Base-by-base conservation (phyloP, 352 stramenopile species). In the Globisporangium nagaii region DNA sequence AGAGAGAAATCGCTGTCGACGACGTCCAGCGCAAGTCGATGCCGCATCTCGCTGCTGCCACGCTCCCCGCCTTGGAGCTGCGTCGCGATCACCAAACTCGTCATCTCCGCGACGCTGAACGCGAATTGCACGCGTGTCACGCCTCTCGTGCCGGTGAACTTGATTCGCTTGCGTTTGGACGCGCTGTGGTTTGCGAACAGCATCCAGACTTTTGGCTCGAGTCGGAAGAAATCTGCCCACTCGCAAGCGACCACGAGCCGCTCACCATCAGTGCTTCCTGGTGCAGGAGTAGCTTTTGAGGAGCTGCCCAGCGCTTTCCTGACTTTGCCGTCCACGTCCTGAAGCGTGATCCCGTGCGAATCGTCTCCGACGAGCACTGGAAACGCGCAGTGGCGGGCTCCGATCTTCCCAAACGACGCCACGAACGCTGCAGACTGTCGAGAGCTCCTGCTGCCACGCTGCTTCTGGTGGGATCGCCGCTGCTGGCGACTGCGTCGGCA, bases 381-480 rank as follows among this genome's bases (percentile, higher is more conserved):
- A 40, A 79, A 80, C 13, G 62, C 60, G 20, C 59, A 66, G 43
- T 76, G 56, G 12, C 75, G 65, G 20, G 48, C 36, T 30, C 69
- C 53, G 22, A 70, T 11, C 28, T 53, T 39, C 17, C 55, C 53
- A 37, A 71, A 74, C 0, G 69, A 73, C 11, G 56, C 61, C 34
- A 84, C 53, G 1, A 64, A 37, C 3, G 34, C 13, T 25, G 27
- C n/a, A n/a, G n/a, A 20, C 13, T 30, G 45, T 37, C 9, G 30
- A 40, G 3, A 34, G 34, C 20, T 53, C 30, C 17, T 46, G 13
- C 13, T 35, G 34, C 27, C 32, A 9, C 12, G 4, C 2, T 12
- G 5, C 8, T 27, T 27, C 0, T 49, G 41, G 3, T 35, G 19
- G 9, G 25, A 27, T 25, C 28, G 51, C 19, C 17, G 30, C 12